Conservation (phyloP, 345 rosid genomes). For the Turritis glabra region DNA sequence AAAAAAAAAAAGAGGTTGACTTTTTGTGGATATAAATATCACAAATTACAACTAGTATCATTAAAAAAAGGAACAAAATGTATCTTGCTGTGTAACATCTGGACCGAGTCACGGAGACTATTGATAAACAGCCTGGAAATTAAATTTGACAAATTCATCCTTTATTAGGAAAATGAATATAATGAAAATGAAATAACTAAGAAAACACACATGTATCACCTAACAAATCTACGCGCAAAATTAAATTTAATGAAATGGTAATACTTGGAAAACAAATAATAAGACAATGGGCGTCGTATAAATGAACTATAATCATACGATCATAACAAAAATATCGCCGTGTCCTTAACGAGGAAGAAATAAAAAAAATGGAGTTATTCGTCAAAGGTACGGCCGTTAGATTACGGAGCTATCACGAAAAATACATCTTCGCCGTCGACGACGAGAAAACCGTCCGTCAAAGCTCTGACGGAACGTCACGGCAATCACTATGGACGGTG, state of each 20-base stretch:
- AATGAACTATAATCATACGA: background rate
- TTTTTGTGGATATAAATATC: background rate
- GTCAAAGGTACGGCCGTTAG: constrained; percentile 58
- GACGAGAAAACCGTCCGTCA: constrained; percentile 65
- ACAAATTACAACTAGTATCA: constrained; percentile 5
- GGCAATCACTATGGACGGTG: constrained; percentile 63
- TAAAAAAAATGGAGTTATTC: constrained; percentile 67
- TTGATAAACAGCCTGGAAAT: constrained; percentile 28
- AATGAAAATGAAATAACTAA: background rate
- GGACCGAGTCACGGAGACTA: constrained; percentile 15
- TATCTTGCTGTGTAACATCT: background rate
- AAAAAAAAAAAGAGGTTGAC: background rate
- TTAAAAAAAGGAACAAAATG: background rate
- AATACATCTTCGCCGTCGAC: constrained; percentile 70
- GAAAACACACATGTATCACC: constrained; percentile 9
- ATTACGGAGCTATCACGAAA: constrained; percentile 81
- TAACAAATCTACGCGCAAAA: constrained; percentile 2
- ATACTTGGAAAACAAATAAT: constrained; percentile 16
- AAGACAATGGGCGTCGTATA: background rate
- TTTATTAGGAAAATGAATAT: background rate
- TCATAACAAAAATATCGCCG: background rate
- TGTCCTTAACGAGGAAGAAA: background rate
- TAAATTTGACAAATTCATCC: background rate
- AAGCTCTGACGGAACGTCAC: constrained; percentile 53
- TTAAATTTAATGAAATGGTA: background rate